phyloP scores from a whole-genome alignment of 2,329 filamentous ascomycete species.

The Penicillium italicum region DNA sequence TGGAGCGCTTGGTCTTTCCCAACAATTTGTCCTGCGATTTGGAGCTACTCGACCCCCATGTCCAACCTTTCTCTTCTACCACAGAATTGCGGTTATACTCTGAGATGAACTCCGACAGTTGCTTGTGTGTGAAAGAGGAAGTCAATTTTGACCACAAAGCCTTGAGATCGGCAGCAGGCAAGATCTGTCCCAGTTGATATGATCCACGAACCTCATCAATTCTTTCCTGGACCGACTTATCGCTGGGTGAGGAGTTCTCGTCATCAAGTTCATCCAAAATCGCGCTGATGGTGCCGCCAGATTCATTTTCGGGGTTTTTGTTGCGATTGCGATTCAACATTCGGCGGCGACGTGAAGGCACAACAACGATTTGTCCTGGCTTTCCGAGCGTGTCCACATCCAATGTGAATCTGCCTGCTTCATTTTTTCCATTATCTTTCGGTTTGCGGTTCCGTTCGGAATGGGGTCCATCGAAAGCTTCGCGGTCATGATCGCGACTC shows the following conservation, averaged over 20 bases:
- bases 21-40: constrained; percentile 8
- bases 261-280: constrained; percentile 29
- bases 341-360: constrained; percentile 25
- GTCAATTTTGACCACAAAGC: constrained; percentile 29
- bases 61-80: neutral
- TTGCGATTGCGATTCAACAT: constrained; percentile 2
- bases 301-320: constrained; percentile 4
- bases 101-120: constrained; percentile 33
- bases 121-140: constrained; percentile 35
- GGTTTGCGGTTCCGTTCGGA: constrained; percentile 2
- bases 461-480: neutral
- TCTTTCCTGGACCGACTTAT: constrained; percentile 19
- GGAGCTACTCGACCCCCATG: constrained; percentile 36
- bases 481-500: constrained; percentile 5
- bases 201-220: constrained; percentile 29
- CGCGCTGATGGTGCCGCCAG: constrained; percentile 11
- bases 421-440: neutral
- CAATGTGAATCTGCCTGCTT: constrained; percentile 22
- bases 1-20: constrained; percentile 21
- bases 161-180: constrained; percentile 29
- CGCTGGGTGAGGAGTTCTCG: constrained; percentile 10
- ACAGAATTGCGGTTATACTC: neutral
- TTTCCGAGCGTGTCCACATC: constrained; percentile 36
- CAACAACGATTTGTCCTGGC: constrained; percentile 38
- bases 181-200: constrained; percentile 24